Evolutionary conservation across 768 basidiomycete species (phyloP).

Genomic region (Mycena capillaripes): DNA sequence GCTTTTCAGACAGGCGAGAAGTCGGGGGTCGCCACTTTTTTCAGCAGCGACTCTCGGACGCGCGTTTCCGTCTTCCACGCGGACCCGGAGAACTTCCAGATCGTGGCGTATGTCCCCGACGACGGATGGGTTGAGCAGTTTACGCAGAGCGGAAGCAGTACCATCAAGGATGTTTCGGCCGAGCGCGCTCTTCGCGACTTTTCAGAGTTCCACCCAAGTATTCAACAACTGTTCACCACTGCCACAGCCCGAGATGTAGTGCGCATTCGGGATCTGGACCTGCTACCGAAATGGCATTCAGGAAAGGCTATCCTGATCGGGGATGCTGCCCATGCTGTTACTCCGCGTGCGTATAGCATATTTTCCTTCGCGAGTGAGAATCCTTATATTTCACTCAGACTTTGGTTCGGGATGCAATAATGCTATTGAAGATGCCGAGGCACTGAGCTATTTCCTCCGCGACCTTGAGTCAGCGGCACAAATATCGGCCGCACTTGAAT

Average conservation of each 20-base stretch:
- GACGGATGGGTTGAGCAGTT: conserved; percentile 26
- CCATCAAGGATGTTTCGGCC: conserved; percentile 23
- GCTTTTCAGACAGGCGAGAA: conserved; percentile 28
- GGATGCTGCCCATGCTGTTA: conserved; percentile 34
- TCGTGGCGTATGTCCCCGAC: conserved; percentile 32
- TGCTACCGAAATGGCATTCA: conserved; percentile 12
- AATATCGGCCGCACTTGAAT: conserved; percentile 16
- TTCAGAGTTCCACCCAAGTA: conserved; percentile 26
- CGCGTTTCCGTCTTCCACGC: conserved; percentile 27
- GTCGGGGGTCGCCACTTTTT: conserved; percentile 25
- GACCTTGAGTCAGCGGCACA: conserved; percentile 15
- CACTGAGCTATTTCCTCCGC: conserved; percentile 47
- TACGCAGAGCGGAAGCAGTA: conserved; percentile 25
- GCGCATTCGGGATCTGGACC: conserved; percentile 35
- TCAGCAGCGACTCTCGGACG: conserved; percentile 5
- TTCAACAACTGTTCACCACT: conserved; percentile 13
- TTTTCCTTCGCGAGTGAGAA: background rate
- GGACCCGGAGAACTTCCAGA: conserved; percentile 29
- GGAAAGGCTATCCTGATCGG: conserved; percentile 32
- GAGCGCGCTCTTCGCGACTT: conserved; percentile 27
- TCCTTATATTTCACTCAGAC: conserved; percentile 12
- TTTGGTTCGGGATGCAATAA: conserved; percentile 48
- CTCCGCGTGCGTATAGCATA: conserved; percentile 19
- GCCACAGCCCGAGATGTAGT: conserved; percentile 29
- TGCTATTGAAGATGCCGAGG: conserved; percentile 50